Conservation (phyloP, 2,329 filamentous ascomycete genomes). For the Penicillium hordei region DNA sequence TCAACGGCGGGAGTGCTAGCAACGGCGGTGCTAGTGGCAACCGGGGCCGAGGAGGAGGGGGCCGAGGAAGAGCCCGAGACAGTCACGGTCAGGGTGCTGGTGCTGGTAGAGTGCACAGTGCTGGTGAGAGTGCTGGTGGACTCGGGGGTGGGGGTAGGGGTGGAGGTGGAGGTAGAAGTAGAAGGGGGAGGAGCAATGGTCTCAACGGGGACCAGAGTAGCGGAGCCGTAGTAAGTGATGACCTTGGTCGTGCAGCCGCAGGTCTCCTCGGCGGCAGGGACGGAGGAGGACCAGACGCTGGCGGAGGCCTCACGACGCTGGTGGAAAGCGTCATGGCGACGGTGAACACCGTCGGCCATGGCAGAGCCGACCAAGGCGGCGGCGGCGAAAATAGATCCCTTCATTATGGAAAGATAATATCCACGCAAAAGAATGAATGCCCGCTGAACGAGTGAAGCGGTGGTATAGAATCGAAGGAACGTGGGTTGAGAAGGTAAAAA, state of each 20-base stretch:
- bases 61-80: conserved; percentile 24
- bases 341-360: conserved; percentile 58
- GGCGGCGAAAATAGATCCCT: conserved; percentile 65
- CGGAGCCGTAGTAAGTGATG: conserved; percentile 66
- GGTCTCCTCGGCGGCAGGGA: conserved; percentile 36
- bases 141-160: conserved; percentile 19
- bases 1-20: conserved; percentile 17
- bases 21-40: conserved; percentile 19
- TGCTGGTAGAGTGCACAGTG: conserved; percentile 42
- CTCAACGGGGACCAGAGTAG: conserved; percentile 51
- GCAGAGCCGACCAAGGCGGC: conserved; percentile 52
- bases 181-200: conserved; percentile 23
- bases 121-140: conserved; percentile 20
- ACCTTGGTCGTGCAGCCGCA: conserved; percentile 76
- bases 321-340: conserved; percentile 58
- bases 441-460: conserved; percentile 70
- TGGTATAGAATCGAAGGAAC: conserved; percentile 24
- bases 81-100: conserved; percentile 38
- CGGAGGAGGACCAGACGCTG: conserved; percentile 10
- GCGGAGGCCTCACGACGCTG: conserved; percentile 49
- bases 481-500: conserved; percentile 17
- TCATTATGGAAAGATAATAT: conserved; percentile 60
- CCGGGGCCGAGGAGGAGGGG: conserved; percentile 13
- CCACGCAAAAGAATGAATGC: conserved; percentile 61
- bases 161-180: neutral